These are phyloP conservation scores for Thelephora aurantiotincta DNA, from an alignment of 768 basidiomycete genomes.

Conservation along the genomic window DNA sequence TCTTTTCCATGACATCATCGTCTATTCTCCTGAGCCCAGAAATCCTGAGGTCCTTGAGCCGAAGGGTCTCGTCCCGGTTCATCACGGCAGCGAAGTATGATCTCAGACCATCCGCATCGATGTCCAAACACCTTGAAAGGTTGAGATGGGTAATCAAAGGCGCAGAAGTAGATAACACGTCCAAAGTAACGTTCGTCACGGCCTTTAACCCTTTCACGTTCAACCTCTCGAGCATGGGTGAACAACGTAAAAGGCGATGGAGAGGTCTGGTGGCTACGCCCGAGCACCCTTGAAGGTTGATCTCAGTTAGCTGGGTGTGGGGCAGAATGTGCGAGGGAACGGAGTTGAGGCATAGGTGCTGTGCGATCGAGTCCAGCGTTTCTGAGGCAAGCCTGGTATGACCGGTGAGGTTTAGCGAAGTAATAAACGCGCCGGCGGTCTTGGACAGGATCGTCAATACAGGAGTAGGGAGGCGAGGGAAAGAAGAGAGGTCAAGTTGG, in stretches of 20 bases:
- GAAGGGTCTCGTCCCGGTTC: conserved; percentile 31
- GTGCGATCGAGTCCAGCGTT: conserved; percentile 37
- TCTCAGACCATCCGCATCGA: conserved; percentile 51
- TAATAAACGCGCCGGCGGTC: conserved; percentile 50
- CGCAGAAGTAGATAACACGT: conserved; percentile 46
- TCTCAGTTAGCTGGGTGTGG: conserved; percentile 52
- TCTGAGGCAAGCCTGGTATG: conserved; percentile 36
- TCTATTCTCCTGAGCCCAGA: conserved; percentile 50
- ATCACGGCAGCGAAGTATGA: conserved; percentile 30
- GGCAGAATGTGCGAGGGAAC: conserved; percentile 19
- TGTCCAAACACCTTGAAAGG: conserved; percentile 53
- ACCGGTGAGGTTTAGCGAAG: conserved; percentile 46
- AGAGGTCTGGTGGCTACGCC: conserved; percentile 51
- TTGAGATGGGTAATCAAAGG: conserved; percentile 46
- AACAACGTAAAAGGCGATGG: conserved; percentile 53
- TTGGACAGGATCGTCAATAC: conserved; percentile 39
- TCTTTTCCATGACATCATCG: conserved; percentile 44
- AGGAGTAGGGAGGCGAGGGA: conserved; percentile 38
- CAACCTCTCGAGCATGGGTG: conserved; percentile 41
- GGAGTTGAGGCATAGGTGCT: conserved; percentile 34
- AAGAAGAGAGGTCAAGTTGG: conserved; percentile 44
- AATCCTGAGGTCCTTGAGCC: conserved; percentile 47
- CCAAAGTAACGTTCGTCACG: conserved; percentile 65
- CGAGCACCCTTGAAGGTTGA: conserved; percentile 66
- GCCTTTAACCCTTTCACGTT: conserved; percentile 53